Base-by-base conservation (phyloP, 345 rosid genomes). In the Toxicodendron radicans region DNA sequence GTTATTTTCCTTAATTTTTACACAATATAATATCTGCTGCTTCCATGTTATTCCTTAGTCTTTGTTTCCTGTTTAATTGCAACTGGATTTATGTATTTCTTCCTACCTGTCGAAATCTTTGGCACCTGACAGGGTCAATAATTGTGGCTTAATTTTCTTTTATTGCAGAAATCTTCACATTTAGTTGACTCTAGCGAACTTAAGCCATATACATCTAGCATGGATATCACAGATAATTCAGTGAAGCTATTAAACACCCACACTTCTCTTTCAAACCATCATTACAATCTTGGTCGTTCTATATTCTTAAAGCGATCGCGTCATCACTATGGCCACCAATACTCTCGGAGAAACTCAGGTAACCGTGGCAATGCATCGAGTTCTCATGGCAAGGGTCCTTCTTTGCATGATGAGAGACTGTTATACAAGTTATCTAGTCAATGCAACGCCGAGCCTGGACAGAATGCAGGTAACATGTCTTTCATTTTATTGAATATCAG, bases 241-340 rank as follows among this genome's bases (percentile, higher is more conserved):
- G 52, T 51, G 30, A 86, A 83, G 87, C 72, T 75, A 64, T 71
- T 80, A 52, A 78, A 74, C 76, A 61, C 59, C 30, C 82, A 80
- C 18, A 58, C 82, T 58, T 77, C 87, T 72, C 60, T 46, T 70
- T 64, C 77, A 59, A 85, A 78, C 59, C 83, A 70, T 72, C 85
- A 80, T 23, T 70, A 85, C 57, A 82, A 78, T 77, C 81, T 81
- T 62, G 78, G 88, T 32, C 83, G 85, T 20, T 78, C 91, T 33
- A 57, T 87, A n/a, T 83, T 84, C 80, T 77, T 85, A 68, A 90
- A 90, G 72, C 86, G 91, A 58, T 79, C 90, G 9, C 89, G 88
- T 41, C 86, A 86, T 75, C 66, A 81, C 78, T 80, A 83, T 72
- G 84, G 87, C 18, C 91, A 85, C 58, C 94, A 87, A 7, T 84